Evolutionary conservation across 306 rosid species (phyloP), one percentile per base, ranked within the genome.

Genomic region (Dalbergia cultrata): DNA sequence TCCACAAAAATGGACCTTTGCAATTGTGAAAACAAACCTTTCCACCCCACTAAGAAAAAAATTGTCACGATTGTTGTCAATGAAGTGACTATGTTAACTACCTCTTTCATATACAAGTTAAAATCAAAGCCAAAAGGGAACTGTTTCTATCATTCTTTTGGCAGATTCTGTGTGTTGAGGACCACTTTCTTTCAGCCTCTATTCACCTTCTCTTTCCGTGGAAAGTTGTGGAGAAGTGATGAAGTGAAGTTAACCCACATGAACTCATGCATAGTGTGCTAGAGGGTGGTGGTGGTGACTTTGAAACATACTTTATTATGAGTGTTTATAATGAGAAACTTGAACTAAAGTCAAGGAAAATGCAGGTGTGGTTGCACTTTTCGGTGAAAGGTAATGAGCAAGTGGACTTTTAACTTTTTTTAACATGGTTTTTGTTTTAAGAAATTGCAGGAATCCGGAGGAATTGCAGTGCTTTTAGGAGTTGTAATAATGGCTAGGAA

Each of bases 331-430:
- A 86, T 86, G 84, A 69, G 41, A 54, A 54, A 78, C 43, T 70
- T 84, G 67, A 77, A 75, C 71, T 75, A 78, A 92, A 88, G 98
- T 90, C 97, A 88, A 93, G 87, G 76, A 67, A 83, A 82, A 50
- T 74, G 75, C 66, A 85, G 86, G 87, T 84, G 84, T 81, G 83
- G 17, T 75, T 72, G 81, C 87, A 90, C 98, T 93, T 93, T 96
- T 92, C 98, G 98, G 99, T 96, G 96, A 90, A 92, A 90, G 92
- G 84, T 80, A 76, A 61, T 35, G 84, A 82, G 41, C 62, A 75
- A 75, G 73, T 82, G 73, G 79, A 71, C 83, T 73, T 73, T 66
- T 54, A 76, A 83, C 26, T 85, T 14, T 75, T 56, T 81, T 65
- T 81, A 66, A 74, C 71, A 66, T 52, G 60, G 77, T 79, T 80